phyloP scores from a whole-genome alignment of 2,329 filamentous ascomycete species.

The Trichophyton mentagrophytes region DNA sequence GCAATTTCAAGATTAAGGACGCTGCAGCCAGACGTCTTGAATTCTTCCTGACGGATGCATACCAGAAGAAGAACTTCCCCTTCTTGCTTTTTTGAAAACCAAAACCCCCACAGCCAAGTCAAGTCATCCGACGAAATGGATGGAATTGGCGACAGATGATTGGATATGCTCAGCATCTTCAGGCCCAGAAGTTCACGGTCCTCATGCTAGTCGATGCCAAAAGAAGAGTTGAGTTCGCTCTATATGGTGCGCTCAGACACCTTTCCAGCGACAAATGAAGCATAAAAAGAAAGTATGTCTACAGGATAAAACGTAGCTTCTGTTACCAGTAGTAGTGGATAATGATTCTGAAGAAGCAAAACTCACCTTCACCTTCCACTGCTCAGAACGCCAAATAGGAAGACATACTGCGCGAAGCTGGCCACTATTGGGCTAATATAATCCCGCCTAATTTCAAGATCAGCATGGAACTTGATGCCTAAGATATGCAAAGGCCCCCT shows the following conservation, averaged over 20 bases:
- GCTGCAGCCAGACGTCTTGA: background rate
- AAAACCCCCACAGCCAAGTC: background rate
- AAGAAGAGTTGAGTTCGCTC: background rate
- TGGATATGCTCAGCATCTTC: background rate
- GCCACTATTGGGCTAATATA: background rate
- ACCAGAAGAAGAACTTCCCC: background rate
- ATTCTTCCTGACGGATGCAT: background rate
- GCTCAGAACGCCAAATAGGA: background rate
- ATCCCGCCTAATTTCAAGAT: background rate
- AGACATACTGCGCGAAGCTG: background rate
- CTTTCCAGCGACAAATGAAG: background rate
- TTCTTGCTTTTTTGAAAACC: background rate
- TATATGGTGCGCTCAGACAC: background rate
- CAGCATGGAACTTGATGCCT: background rate
- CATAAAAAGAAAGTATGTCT: background rate
- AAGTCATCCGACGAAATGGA: background rate
- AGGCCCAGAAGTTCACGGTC: constrained; percentile 1
- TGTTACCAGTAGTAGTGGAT: no score
- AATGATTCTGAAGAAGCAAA: background rate
- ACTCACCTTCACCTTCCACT: background rate
- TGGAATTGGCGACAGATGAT: background rate
- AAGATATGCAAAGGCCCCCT: background rate
- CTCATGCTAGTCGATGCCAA: background rate
- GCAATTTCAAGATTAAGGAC: background rate
- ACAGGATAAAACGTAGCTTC: background rate